Conservation (phyloP, 164 flowering plant species). For the Berberis vulgaris region DNA sequence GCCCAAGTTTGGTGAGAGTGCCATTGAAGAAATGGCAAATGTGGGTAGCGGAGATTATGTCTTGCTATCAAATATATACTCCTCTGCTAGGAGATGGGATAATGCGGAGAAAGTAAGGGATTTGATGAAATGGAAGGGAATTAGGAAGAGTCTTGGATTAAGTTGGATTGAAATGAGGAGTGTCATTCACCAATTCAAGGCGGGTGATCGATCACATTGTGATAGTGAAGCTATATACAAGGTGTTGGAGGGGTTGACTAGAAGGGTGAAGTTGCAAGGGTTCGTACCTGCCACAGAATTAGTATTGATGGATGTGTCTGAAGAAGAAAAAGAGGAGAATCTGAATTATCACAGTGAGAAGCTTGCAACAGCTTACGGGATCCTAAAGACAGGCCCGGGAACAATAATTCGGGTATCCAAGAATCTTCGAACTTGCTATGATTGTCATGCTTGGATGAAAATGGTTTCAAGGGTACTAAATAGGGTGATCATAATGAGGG, state of each 20-base stretch:
- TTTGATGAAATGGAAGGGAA: slow-evolving; percentile 47
- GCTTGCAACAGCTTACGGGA: slow-evolving; percentile 62
- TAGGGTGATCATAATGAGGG: slow-evolving; percentile 65
- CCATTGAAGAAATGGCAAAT: slow-evolving; percentile 33
- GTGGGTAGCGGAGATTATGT: slow-evolving; percentile 66
- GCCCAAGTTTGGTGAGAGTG: slow-evolving; percentile 42
- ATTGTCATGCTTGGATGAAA: slow-evolving; percentile 76
- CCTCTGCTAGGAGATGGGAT: slow-evolving; percentile 53
- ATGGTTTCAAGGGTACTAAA: slow-evolving; percentile 47
- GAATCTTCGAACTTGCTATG: slow-evolving; percentile 66
- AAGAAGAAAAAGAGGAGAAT: slow-evolving; percentile 74
- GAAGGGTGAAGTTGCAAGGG: slow-evolving; percentile 42
- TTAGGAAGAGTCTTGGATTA: slow-evolving; percentile 52
- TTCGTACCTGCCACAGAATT: slow-evolving; percentile 38
- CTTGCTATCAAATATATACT: slow-evolving; percentile 63
- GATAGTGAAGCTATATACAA: slow-evolving; percentile 40
- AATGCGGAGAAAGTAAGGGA: slow-evolving; percentile 45
- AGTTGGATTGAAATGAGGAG: slow-evolving; percentile 69
- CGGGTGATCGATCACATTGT: slow-evolving; percentile 53
- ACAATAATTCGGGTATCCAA: slow-evolving; percentile 48
- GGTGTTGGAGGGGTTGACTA: slow-evolving; percentile 38
- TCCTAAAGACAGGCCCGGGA: slow-evolving; percentile 59
- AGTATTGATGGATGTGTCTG: slow-evolving; percentile 79
- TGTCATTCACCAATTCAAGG: slow-evolving; percentile 49
- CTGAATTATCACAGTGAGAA: slow-evolving; percentile 72